Percentiles rank a stretch among this genome's conserved stretches.
Conservation (phyloP, 2,329 filamentous ascomycete species). For the Xylariaceae sp. region DNA sequence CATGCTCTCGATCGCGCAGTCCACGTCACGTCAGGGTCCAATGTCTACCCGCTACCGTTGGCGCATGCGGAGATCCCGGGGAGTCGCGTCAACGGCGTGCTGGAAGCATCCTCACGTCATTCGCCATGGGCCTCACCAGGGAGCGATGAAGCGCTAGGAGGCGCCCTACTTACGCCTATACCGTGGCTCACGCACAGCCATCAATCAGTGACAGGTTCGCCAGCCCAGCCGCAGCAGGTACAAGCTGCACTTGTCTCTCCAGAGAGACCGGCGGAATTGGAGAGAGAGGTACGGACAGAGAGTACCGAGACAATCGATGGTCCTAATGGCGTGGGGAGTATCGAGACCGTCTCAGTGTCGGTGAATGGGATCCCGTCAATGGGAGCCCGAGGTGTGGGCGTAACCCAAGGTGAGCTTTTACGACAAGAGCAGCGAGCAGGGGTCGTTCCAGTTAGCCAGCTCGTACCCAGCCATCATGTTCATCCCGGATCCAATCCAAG, state of each 20-base stretch:
- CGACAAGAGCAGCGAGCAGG: slow-evolving; percentile 83
- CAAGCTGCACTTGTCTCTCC: slow-evolving; percentile 27
- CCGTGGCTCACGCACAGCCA: slow-evolving; percentile 64
- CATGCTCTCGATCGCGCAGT: slow-evolving; percentile 88
- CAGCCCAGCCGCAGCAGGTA: slow-evolving; percentile 21
- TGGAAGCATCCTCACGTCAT: slow-evolving; percentile 41
- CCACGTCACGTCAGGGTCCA: slow-evolving; percentile 77
- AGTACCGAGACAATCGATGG: slow-evolving; percentile 77
- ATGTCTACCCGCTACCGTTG: slow-evolving; percentile 76
- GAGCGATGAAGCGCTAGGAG: slow-evolving; percentile 83
- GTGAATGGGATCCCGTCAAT: slow-evolving; percentile 64
- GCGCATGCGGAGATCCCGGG: slow-evolving; percentile 56
- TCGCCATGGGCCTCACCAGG: slow-evolving; percentile 52
- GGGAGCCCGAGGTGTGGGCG: slow-evolving; percentile 47
- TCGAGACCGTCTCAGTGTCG: slow-evolving; percentile 76
- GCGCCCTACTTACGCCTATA: slow-evolving; percentile 88
- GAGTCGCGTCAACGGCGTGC: slow-evolving; percentile 57
- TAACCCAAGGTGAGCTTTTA: slow-evolving; percentile 79
- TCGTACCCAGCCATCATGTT: slow-evolving; percentile 42
- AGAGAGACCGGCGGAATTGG: slow-evolving; percentile 40
- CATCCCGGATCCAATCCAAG: slow-evolving; percentile 23
- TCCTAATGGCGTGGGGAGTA: slow-evolving; percentile 70
- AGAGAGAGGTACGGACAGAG: slow-evolving; percentile 64
- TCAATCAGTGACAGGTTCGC: slow-evolving; percentile 21
- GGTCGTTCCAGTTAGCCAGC: slow-evolving; percentile 65